Evolutionary conservation across 2,329 filamentous ascomycete genomes (phyloP).

Genomic region (Knufia fluminis): DNA sequence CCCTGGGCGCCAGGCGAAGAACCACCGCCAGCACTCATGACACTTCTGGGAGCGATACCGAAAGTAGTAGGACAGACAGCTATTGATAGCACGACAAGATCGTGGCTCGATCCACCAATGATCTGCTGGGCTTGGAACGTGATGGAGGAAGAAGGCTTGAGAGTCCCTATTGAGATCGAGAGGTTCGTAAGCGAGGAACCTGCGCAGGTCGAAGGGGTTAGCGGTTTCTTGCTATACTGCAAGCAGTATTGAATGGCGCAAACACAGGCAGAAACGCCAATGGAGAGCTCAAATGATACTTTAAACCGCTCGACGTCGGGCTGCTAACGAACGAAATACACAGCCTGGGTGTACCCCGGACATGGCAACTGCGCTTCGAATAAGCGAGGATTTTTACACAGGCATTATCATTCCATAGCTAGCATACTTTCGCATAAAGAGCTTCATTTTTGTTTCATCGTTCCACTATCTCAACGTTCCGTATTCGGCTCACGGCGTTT

Average conservation of each 20-base stretch:
- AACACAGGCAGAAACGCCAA: too few species aligned
- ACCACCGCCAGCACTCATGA: constrained; percentile 18
- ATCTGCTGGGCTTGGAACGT: constrained; percentile 37
- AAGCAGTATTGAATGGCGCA: constrained; percentile 6
- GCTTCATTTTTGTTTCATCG: too few species aligned
- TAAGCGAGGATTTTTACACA: too few species aligned
- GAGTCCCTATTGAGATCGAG: constrained; percentile 13
- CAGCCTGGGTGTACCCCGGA: too few species aligned
- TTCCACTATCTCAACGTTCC: too few species aligned
- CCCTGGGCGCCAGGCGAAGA: constrained; percentile 19
- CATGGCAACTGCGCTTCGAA: too few species aligned
- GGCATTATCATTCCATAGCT: too few species aligned
- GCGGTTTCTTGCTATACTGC: constrained; percentile 11
- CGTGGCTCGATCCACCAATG: constrained; percentile 17
- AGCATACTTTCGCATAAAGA: too few species aligned
- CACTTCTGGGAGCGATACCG: constrained; percentile 14
- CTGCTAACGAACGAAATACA: too few species aligned
- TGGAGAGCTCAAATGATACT: too few species aligned
- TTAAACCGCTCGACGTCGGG: too few species aligned
- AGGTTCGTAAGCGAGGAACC: constrained; percentile 4
- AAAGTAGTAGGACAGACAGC: constrained; percentile 8
- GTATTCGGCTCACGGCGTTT: too few species aligned
- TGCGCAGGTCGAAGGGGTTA: constrained; percentile 1
- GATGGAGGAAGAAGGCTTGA: constrained; percentile 29
- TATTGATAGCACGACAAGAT: background rate